These are phyloP conservation scores for Arthrobotrys sphaeroides DNA, from an alignment of 2,329 filamentous ascomycete genomes.

Conservation along the genomic window DNA sequence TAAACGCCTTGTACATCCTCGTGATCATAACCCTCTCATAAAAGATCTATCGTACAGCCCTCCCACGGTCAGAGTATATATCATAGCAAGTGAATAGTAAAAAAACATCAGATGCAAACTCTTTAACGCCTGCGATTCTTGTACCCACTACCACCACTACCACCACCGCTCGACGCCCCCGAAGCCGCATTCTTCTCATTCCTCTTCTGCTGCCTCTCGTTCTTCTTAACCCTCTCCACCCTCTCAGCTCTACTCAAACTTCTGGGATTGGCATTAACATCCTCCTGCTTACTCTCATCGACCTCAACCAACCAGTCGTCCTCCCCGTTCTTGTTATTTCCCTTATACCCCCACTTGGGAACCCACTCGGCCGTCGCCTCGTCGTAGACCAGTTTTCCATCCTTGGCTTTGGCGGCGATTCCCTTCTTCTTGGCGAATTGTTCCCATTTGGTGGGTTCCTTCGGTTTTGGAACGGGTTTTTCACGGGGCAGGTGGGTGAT, in stretches of 20 bases:
- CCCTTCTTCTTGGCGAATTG: constrained; percentile 96
- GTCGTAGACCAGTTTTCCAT: constrained; percentile 84
- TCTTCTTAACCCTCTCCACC: constrained; percentile 73
- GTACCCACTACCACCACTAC: constrained; percentile 10
- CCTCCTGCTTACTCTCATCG: constrained; percentile 77
- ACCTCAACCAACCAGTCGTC: constrained; percentile 93
- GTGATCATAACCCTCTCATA: constrained; percentile 7
- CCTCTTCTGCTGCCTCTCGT: constrained; percentile 73
- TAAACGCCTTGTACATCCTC: constrained; percentile 35
- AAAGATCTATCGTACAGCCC: constrained; percentile 41
- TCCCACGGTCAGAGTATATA: too few relatives aligned
- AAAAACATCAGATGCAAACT: not conserved
- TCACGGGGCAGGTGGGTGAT: constrained; percentile 82
- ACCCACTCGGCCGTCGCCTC: constrained; percentile 87
- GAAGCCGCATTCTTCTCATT: constrained; percentile 67
- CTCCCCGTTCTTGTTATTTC: constrained; percentile 83
- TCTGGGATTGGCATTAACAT: constrained; percentile 64
- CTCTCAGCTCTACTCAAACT: constrained; percentile 71
- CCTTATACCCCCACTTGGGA: constrained; percentile 94
- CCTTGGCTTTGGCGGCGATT: constrained; percentile 86
- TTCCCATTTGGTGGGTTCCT: constrained; percentile 92
- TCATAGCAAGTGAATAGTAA: too few relatives aligned
- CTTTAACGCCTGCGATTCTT: constrained; percentile 47
- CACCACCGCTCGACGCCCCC: not conserved
- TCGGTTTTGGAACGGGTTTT: constrained; percentile 85